Evolutionary conservation across 306 rosid genomes (phyloP), one percentile per base, ranked within the genome.

Genomic region (Medicago arabica): DNA sequence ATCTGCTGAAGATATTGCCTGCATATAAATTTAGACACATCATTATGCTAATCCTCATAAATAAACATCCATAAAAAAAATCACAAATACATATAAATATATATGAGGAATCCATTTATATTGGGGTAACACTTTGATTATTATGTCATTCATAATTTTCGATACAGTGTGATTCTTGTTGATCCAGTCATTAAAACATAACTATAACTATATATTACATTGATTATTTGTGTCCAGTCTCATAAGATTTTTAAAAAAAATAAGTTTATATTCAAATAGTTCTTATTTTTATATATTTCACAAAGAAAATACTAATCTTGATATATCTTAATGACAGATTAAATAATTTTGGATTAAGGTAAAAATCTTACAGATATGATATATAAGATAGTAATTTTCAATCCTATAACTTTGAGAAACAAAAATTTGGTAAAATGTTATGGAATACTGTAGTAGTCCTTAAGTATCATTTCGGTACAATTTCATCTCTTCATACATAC

Each of bases 1-100:
- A 74, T 94, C 95, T 68, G 98, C 95, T 51, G 90, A 88, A 84
- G 92, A 87, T 81, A 92, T 90, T 64, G 96, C 96, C 97, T 94
- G 87, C 78, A 72, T 28, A 28, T 68, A 62, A 55, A 75, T 67
- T 67, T 75, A 58, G 59, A 75, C 80, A 12, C 41, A 69, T 62
- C 59, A 76, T n/a, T 3, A 61, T 76, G 60, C 25, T 47, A 80
- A 72, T 57, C 17, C 43, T 60, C 38, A 49, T 34, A 67, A 40
- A 39, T 14, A 31, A 36, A 31, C 21, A 14, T 61, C 38, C 28
- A 70, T 34, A 72, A 23, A 23, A 23, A 23, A 23, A 23, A 23
- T 23, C 4, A 61, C 13, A 31, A 18, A 61, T 13, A 61, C 2
- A 36, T 9, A 31, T 16, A 25, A 9, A 25, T 12, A 59, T 7